Percentiles rank a stretch among this genome's conserved stretches.
phyloP scores from a whole-genome alignment of 2,329 filamentous ascomycete genomes.

The Chalara sp. region DNA sequence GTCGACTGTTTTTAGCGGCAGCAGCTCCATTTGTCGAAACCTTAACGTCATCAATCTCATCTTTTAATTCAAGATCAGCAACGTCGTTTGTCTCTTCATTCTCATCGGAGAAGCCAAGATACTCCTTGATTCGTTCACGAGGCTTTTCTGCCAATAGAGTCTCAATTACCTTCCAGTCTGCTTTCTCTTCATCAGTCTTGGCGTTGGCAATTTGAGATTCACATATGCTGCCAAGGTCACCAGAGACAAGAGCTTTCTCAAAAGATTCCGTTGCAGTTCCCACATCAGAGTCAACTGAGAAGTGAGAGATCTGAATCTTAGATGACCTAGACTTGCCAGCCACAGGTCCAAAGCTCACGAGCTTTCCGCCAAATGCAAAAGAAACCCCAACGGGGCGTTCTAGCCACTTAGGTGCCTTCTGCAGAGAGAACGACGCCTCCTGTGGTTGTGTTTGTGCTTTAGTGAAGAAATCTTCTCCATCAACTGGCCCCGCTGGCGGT shows the following conservation, averaged over 20 bases:
- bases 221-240: conserved; percentile 73
- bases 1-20: conserved; percentile 50
- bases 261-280: conserved; percentile 82
- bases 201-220: conserved; percentile 69
- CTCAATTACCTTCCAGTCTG: conserved; percentile 92
- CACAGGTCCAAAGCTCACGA: conserved; percentile 66
- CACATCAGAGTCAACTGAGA: conserved; percentile 79
- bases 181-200: conserved; percentile 83
- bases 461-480: conserved; percentile 94
- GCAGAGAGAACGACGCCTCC: conserved; percentile 79
- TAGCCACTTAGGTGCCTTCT: conserved; percentile 84
- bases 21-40: conserved; percentile 40
- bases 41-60: conserved; percentile 35
- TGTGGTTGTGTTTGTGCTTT: conserved; percentile 90
- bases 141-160: conserved; percentile 80
- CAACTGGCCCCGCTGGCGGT: conserved; percentile 59
- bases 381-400: conserved; percentile 78
- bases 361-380: conserved; percentile 92
- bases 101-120: conserved; percentile 68
- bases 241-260: conserved; percentile 71
- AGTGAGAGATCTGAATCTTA: conserved; percentile 77
- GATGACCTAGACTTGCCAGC: conserved; percentile 62
- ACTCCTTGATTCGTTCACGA: conserved; percentile 78
- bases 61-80: conserved; percentile 28
- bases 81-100: conserved; percentile 47